Evolutionary conservation across 106 monocot species (phyloP).

Genomic region (Dioscorea zingiberensis): DNA sequence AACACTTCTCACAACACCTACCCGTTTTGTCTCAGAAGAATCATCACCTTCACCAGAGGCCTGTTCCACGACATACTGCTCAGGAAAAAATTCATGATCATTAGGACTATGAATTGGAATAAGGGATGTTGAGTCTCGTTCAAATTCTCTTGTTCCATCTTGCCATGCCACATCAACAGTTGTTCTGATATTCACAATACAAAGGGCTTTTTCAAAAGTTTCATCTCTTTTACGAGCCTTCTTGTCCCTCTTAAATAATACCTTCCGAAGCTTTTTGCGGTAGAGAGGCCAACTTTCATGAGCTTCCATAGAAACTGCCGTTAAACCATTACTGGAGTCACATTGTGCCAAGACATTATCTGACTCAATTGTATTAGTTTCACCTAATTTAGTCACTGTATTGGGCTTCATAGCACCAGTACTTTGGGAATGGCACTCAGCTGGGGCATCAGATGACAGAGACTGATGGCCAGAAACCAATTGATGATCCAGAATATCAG

Average conservation of each 20-base stretch:
- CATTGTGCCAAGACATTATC: constrained; percentile 4
- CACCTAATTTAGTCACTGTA: constrained; percentile 6
- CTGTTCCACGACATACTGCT: constrained; percentile 92
- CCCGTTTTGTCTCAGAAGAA: constrained; percentile 42
- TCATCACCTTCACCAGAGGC: constrained; percentile 57
- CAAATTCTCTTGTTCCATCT: constrained; percentile 68
- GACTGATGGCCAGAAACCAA: constrained; percentile 10
- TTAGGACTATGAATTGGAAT: constrained; percentile 74
- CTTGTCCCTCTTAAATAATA: constrained; percentile 57
- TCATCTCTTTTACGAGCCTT: constrained; percentile 55
- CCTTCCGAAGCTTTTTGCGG: constrained; percentile 62
- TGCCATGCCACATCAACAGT: constrained; percentile 93
- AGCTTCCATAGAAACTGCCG: constrained; percentile 41
- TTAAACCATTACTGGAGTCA: constrained; percentile 23
- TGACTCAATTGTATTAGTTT: constrained; percentile 12
- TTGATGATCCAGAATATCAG: constrained; percentile 1
- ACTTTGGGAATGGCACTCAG: constrained; percentile 8
- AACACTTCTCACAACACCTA: constrained; percentile 77
- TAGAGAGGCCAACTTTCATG: constrained; percentile 47
- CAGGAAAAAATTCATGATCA: constrained; percentile 95
- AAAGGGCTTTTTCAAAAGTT: constrained; percentile 66
- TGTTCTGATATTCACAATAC: constrained; percentile 64
- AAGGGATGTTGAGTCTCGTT: constrained; percentile 54
- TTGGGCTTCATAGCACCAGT: neutral
- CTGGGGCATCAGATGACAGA: neutral